Evolutionary conservation across 2,329 filamentous ascomycete genomes (phyloP).

Genomic region (Ploettnerulaceae sp.): DNA sequence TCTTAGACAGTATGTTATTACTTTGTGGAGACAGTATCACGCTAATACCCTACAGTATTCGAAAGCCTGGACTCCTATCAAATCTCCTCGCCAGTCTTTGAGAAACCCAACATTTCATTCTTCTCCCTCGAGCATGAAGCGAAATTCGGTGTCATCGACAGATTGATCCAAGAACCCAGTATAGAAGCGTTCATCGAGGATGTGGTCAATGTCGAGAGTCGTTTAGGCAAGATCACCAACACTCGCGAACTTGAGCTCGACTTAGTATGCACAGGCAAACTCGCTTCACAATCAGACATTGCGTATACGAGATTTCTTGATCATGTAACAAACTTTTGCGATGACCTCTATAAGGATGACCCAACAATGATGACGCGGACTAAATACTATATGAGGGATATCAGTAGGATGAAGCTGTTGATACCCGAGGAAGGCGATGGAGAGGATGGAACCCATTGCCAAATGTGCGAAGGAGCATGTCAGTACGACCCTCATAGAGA

Average conservation of each 20-base stretch:
- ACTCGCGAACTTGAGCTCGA: conserved; percentile 24
- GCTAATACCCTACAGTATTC: conserved; percentile 18
- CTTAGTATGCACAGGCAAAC: conserved; percentile 25
- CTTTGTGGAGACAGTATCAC: background rate
- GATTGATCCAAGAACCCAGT: conserved; percentile 19
- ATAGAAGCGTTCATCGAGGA: conserved; percentile 24
- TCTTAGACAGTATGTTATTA: conserved; percentile 24
- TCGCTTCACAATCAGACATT: conserved; percentile 22
- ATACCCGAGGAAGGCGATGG: conserved; percentile 23
- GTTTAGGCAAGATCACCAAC: conserved; percentile 19
- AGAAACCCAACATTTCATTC: conserved; percentile 13
- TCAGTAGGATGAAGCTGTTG: conserved; percentile 20
- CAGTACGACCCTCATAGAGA: conserved; percentile 11
- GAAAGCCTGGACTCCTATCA: conserved; percentile 15
- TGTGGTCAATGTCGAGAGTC: conserved; percentile 20
- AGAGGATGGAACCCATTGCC: conserved; percentile 8
- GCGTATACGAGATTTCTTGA: conserved; percentile 17
- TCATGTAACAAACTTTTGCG: conserved; percentile 21
- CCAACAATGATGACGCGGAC: conserved; percentile 11
- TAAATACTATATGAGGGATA: conserved; percentile 19
- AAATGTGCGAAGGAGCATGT: background rate
- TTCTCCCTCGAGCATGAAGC: conserved; percentile 16
- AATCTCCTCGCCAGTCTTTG: background rate
- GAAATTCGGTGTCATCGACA: conserved; percentile 23
- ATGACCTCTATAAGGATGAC: conserved; percentile 18